Evolutionary conservation across 2,329 filamentous ascomycete species (phyloP), one percentile per base, ranked within the genome.

Genomic region (Didymella sp.): DNA sequence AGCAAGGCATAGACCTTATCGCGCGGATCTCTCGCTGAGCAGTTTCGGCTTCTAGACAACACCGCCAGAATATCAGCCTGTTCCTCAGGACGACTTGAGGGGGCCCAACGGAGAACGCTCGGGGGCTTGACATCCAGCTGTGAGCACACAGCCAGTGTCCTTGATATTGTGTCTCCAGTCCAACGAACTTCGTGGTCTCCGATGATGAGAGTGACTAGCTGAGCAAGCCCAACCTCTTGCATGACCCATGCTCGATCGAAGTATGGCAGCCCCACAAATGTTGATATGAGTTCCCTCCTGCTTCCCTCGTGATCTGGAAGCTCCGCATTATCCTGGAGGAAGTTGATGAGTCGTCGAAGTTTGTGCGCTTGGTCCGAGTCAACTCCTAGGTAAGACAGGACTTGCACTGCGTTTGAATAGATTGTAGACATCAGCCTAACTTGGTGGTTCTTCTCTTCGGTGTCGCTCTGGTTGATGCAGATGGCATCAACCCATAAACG

Each of bases 391-490:
- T 54, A 54, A 2, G 51, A 37, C 4, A 47, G n/a, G 7, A 64
- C 58, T 13, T 31, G 42, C 2, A 21, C 22, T 5, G 58, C 55
- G 6, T 22, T 40, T 6, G 41, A 15, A 15, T 60, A 68, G 3
- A 65, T 61, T 0, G n/a, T 30, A 9, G 51, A 51, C 65, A 67
- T 66, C 2, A 67, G 15, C 0, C 37, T 42, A 4, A 67, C 60
- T 28, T 67, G 59, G 6, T 58, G 43, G 15, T 51, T 64, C 4
- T 64, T 56, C 15, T 67, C 62, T 1, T 24, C 3, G 0, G 30
- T 22, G 12, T 64, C 58, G 24, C 12, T 48, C 24, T 68, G 65
- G 9, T 68, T 46, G n/a, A 67, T 68, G 41, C 62, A 68, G 12
- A 68, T 50, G 2, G 60, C 50, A 43, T 69, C 65, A 7, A 68